These are phyloP conservation scores for Cutaneotrichosporon cutaneum DNA, from an alignment of 1,284 basidiomycete genomes.

Conservation along the genomic window DNA sequence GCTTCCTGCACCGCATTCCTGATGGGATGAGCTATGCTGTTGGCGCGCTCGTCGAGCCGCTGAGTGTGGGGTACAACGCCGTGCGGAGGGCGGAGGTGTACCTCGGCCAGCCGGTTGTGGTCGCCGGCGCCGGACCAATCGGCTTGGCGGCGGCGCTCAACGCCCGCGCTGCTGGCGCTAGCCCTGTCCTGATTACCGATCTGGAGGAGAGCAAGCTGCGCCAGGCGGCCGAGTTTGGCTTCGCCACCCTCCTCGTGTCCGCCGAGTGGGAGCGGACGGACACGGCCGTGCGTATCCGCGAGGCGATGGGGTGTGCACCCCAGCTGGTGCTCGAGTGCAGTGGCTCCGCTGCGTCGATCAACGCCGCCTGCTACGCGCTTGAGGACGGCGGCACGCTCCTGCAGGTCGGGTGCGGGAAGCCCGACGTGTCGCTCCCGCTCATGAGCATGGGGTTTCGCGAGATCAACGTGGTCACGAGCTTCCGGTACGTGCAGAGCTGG, in stretches of 20 bases:
- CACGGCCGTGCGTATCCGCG: constrained; percentile 29
- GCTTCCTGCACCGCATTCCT: constrained; percentile 53
- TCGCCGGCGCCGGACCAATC: constrained; percentile 51
- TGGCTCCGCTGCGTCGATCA: constrained; percentile 48
- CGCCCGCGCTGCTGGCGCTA: constrained; percentile 52
- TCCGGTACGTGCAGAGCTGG: constrained; percentile 49
- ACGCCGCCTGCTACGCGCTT: constrained; percentile 35
- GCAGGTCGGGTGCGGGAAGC: constrained; percentile 35
- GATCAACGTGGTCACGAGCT: constrained; percentile 41
- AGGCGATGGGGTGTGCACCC: constrained; percentile 31
- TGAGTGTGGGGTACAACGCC: constrained; percentile 49
- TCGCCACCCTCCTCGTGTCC: constrained; percentile 38
- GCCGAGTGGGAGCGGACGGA: constrained; percentile 28
- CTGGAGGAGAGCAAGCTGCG: constrained; percentile 47
- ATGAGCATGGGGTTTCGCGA: constrained; percentile 41
- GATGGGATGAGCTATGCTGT: constrained; percentile 50
- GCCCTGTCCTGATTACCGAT: constrained; percentile 53
- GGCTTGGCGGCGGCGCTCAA: constrained; percentile 51
- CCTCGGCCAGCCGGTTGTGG: constrained; percentile 45
- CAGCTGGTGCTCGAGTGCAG: constrained; percentile 51
- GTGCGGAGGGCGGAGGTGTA: constrained; percentile 46
- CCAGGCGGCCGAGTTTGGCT: constrained; percentile 48
- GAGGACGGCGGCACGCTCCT: constrained; percentile 34
- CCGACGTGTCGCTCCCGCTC: constrained; percentile 32
- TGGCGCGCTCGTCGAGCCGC: constrained; percentile 52